Conservation (phyloP, 148 eudicot genomes). For the Limonium bicolor region DNA sequence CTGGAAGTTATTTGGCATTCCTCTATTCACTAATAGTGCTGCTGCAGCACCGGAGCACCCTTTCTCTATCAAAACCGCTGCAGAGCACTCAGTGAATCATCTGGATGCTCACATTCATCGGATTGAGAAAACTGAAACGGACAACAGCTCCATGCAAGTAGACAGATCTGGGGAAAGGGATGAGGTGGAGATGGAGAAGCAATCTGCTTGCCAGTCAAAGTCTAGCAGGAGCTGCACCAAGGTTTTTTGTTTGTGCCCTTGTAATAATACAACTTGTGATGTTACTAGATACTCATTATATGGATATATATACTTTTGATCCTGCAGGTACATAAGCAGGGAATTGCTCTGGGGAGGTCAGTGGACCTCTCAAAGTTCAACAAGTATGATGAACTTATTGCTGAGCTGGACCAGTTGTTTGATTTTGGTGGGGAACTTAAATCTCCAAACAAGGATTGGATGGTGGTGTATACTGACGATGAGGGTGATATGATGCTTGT, state of each 20-base stretch:
- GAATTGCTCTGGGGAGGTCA: conserved; percentile 88
- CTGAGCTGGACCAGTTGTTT: conserved; percentile 69
- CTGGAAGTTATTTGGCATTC: conserved; percentile 80
- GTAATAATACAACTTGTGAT: neutral
- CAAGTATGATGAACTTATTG: conserved; percentile 59
- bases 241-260: conserved; percentile 19
- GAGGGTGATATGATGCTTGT: conserved; percentile 99
- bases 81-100: conserved; percentile 19
- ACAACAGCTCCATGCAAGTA: conserved; percentile 30
- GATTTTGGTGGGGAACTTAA: conserved; percentile 76
- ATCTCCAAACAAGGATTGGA: conserved; percentile 58
- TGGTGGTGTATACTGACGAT: conserved; percentile 79
- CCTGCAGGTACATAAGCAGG: conserved; percentile 91
- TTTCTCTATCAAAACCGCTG: conserved; percentile 9
- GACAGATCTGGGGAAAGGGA: conserved; percentile 32
- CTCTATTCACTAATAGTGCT: conserved; percentile 31
- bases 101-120: conserved; percentile 16
- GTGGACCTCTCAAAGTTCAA: conserved; percentile 82
- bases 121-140: conserved; percentile 22
- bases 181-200: conserved; percentile 5
- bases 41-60: conserved; percentile 19
- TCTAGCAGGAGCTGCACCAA: conserved; percentile 88
- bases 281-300: neutral
- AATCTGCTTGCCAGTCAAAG: conserved; percentile 5
- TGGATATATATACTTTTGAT: too few species aligned